Evolutionary conservation across 202 grass and related monocot genomes (phyloP).

Genomic region (Elaeis oleifera): DNA sequence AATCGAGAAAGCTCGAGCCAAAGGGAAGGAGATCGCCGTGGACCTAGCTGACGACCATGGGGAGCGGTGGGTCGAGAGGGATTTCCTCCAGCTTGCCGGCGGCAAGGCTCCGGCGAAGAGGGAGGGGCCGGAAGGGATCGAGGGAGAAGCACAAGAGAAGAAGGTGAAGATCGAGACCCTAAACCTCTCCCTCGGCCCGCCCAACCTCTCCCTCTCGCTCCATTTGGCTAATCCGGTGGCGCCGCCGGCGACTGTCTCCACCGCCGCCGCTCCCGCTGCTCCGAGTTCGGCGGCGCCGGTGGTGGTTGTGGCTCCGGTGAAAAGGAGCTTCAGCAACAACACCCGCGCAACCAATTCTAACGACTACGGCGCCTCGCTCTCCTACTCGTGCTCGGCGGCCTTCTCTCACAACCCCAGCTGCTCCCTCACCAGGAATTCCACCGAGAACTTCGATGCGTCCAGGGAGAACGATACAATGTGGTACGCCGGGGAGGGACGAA

Average conservation of each 20-base stretch:
- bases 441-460: slow-evolving; percentile 61
- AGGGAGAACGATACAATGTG: slow-evolving; percentile 33
- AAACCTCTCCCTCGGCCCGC: not conserved
- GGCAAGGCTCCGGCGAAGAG: not conserved
- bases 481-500: slow-evolving; percentile 71
- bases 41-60: not conserved
- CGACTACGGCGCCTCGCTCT: slow-evolving; percentile 44
- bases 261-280: not conserved
- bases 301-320: not conserved
- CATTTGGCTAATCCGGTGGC: not conserved
- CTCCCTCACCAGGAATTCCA: slow-evolving; percentile 76
- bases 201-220: not conserved
- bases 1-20: not conserved
- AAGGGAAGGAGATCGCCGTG: not conserved
- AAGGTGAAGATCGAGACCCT: slow-evolving; percentile 5
- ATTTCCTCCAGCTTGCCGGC: not conserved
- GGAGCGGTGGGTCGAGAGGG: not conserved
- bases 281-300: not conserved
- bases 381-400: slow-evolving; percentile 63
- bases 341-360: slow-evolving; percentile 71
- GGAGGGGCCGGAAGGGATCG: not conserved
- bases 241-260: not conserved
- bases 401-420: slow-evolving; percentile 94
- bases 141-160: not conserved
- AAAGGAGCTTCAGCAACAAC: slow-evolving; percentile 55